Evolutionary conservation across 805 yeast species (phyloP).

Genomic region (Aciculoconidium aculeatum): DNA sequence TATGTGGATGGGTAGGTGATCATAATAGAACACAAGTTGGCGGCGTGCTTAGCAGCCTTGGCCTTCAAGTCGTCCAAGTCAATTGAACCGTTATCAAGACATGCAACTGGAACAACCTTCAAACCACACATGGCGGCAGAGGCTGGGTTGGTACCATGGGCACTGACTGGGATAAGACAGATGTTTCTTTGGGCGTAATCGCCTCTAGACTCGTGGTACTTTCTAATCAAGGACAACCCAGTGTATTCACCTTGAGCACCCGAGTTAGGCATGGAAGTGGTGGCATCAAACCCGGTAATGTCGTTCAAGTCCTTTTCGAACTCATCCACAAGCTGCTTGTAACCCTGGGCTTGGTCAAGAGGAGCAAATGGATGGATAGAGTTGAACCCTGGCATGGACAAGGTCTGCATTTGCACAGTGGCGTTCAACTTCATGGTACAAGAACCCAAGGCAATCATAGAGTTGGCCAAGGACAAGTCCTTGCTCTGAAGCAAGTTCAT

Average conservation of each 20-base stretch:
- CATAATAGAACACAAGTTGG: conserved; percentile 84
- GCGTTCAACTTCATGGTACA: conserved; percentile 98
- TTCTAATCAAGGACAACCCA: conserved; percentile 80
- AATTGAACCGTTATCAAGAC: conserved; percentile 78
- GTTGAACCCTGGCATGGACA: conserved; percentile 91
- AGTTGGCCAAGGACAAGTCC: conserved; percentile 88
- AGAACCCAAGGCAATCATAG: conserved; percentile 96
- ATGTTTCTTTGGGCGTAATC: conserved; percentile 65
- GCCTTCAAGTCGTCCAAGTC: conserved; percentile 69
- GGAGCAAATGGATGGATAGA: conserved; percentile 93
- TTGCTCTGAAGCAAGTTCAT: conserved; percentile 75
- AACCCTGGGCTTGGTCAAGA: conserved; percentile 81
- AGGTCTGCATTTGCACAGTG: conserved; percentile 90
- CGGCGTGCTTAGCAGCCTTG: conserved; percentile 66
- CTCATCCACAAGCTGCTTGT: conserved; percentile 65
- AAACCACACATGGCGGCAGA: conserved; percentile 97
- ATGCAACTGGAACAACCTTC: conserved; percentile 88
- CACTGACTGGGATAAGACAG: conserved; percentile 93
- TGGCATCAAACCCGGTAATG: conserved; percentile 88
- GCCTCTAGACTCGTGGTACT: conserved; percentile 67
- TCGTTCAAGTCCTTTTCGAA: conserved; percentile 81
- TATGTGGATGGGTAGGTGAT: conserved; percentile 97
- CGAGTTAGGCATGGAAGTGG: conserved; percentile 92
- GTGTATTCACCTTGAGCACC: conserved; percentile 99
- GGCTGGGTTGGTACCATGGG: conserved; percentile 98